Evolutionary conservation across 768 basidiomycete genomes (phyloP), one percentile per base, ranked within the genome.

Genomic region (Trametopsis cervina): DNA sequence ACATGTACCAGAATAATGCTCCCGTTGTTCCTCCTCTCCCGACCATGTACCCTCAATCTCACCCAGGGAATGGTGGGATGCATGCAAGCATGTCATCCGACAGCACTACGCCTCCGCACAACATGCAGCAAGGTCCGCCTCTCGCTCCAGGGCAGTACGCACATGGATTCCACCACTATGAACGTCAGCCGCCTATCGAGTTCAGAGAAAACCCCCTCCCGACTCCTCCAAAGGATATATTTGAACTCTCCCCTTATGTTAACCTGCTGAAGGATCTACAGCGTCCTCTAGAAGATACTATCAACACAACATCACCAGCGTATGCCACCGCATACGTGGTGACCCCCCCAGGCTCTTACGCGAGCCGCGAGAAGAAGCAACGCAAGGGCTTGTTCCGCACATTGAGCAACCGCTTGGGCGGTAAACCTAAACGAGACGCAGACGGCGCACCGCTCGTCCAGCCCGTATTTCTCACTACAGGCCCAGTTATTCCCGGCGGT

Each of bases 161-260:
- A 15, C 54, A 49, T 11, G 41, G 22, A 33, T 39, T 27, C 11
- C 47, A 21, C 46, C 44, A 24, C 9, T 42, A 46, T 38, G 37
- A 44, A 33, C 46, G 33, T 18, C 36, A 55, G 4, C 15, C 20
- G 27, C 22, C 35, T 27, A 20, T 44, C 2, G 46, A 49, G 4
- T 49, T 39, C 35, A 15, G 20, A 33, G 46, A 54, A 15, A 84
- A 89, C 58, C 84, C 83, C 4, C 76, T 88, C 7, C 86, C 86
- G 0, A 50, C 60, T 2, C 83, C 78, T 0, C 86, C 86, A 0
- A 64, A 65, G 24, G 78, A 86, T 57, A 46, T 87, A 6, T 83
- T 81, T 61, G 70, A 75, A 11, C 63, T 65, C 22, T 69, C 80
- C 0, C 81, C 81, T 0, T 84, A 84, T 60, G 73, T 74, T 44